Conservation (phyloP, 1,284 basidiomycete species). For the Sutorius eximius region DNA sequence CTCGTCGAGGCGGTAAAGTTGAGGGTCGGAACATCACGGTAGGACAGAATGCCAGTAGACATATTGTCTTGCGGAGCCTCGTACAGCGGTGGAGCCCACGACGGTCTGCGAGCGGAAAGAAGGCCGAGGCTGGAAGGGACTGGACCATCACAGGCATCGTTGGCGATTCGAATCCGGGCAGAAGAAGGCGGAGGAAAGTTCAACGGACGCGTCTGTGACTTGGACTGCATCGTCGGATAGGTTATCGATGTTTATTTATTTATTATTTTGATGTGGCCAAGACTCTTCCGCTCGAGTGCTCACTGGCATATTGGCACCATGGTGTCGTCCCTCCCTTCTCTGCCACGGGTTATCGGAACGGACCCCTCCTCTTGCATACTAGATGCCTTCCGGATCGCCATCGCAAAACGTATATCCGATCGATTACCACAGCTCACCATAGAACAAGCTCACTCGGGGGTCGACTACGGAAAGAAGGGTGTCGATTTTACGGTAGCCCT, state of each 20-base stretch:
- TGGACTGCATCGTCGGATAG: conserved; percentile 18
- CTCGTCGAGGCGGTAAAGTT: conserved; percentile 15
- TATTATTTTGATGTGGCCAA: conserved; percentile 6
- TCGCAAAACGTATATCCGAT: conserved; percentile 76
- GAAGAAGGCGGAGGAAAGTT: conserved; percentile 8
- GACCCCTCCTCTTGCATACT: conserved; percentile 73
- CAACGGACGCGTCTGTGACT: conserved; percentile 17
- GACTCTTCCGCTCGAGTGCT: background rate
- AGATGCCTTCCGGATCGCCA: conserved; percentile 84
- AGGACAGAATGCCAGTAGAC: conserved; percentile 24
- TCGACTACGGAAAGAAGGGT: conserved; percentile 90
- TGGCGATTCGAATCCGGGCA: conserved; percentile 24
- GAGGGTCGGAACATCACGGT: conserved; percentile 32
- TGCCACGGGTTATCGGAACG: conserved; percentile 53
- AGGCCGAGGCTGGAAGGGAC: conserved; percentile 33
- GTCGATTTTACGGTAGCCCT: conserved; percentile 92
- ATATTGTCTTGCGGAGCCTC: conserved; percentile 28
- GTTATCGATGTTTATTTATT: background rate
- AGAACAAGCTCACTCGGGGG: conserved; percentile 78
- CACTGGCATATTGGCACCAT: too few relatives aligned
- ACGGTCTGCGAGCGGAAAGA: conserved; percentile 34
- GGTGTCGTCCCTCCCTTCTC: conserved; percentile 24
- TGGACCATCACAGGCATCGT: conserved; percentile 22
- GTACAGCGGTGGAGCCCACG: conserved; percentile 36
- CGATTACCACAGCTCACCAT: conserved; percentile 67